Evolutionary conservation across 176 grass and related monocot genomes (phyloP).

Genomic region (Avena atlantica): DNA sequence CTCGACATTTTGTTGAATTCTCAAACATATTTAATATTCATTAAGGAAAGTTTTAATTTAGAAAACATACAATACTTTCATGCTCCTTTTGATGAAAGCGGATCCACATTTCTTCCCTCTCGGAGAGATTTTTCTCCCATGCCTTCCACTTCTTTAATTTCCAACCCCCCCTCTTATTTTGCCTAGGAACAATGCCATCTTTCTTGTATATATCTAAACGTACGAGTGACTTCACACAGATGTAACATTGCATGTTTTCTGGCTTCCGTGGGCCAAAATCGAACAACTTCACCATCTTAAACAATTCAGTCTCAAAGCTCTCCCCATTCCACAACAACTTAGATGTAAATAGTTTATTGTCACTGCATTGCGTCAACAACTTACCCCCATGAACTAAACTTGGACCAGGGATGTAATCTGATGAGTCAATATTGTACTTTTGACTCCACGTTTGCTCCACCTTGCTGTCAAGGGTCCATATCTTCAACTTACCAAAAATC

Average conservation of each 20-base stretch:
- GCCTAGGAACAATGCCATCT: neutral
- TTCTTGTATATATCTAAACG: conserved; percentile 37
- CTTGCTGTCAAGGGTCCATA: conserved; percentile 22
- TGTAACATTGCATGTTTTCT: neutral
- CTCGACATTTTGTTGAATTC: neutral
- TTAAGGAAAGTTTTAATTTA: neutral
- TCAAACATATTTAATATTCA: neutral
- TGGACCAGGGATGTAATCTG: neutral
- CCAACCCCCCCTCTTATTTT: neutral
- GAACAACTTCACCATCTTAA: neutral
- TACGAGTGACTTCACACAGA: conserved; percentile 29
- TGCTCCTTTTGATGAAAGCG: neutral
- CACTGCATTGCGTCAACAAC: neutral
- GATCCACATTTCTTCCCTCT: conserved; percentile 3
- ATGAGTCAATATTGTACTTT: conserved; percentile 16
- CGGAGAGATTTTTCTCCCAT: neutral
- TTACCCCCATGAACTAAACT: conserved; percentile 17
- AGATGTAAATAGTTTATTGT: neutral
- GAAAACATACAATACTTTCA: neutral
- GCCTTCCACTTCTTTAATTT: conserved; percentile 32
- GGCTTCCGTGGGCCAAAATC: neutral
- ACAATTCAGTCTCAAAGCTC: neutral
- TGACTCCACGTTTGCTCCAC: conserved; percentile 27
- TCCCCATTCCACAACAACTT: neutral
- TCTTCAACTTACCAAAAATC: conserved; percentile 12